A percentile compares a stretch with the other conserved stretches of the same genome.
These are phyloP conservation scores for Colletotrichum tabaci DNA, from an alignment of 2,329 filamentous ascomycete genomes.

Conservation along the genomic window DNA sequence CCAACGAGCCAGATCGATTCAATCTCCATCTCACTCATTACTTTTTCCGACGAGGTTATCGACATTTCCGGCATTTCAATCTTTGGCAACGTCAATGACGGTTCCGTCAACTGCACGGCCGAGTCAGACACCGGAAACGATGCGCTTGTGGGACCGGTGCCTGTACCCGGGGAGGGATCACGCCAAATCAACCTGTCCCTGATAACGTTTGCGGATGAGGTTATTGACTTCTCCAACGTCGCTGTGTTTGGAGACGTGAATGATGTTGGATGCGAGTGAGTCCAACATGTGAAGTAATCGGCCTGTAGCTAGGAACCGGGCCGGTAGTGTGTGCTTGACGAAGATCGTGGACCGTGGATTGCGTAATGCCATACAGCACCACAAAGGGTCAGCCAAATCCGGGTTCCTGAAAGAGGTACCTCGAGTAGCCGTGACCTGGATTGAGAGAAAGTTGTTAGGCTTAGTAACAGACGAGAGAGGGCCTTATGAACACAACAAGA, in stretches of 20 bases:
- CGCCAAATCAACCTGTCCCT: conserved; percentile 6
- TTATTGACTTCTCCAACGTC: conserved; percentile 17
- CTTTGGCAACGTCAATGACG: conserved; percentile 24
- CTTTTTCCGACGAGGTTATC: conserved; percentile 19
- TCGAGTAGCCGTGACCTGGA: no score
- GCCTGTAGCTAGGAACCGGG: no score
- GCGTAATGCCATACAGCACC: no score
- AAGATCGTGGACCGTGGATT: no score
- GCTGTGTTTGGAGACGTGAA: conserved; percentile 11
- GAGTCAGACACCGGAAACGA: not conserved
- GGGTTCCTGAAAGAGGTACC: no score
- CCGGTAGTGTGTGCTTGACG: no score
- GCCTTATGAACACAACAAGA: no score
- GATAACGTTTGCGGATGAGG: conserved; percentile 11
- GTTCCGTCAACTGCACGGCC: not conserved
- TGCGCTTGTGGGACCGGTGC: not conserved
- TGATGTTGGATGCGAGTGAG: no score
- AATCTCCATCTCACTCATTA: conserved; percentile 7
- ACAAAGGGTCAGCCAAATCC: no score
- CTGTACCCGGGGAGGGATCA: not conserved
- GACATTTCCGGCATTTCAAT: conserved; percentile 22
- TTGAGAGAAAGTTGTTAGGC: no score
- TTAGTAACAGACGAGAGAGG: no score
- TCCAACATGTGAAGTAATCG: no score
- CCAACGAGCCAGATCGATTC: not conserved